Evolutionary conservation across 1,284 basidiomycete genomes (phyloP).

Genomic region (Irpex rosettiformis): DNA sequence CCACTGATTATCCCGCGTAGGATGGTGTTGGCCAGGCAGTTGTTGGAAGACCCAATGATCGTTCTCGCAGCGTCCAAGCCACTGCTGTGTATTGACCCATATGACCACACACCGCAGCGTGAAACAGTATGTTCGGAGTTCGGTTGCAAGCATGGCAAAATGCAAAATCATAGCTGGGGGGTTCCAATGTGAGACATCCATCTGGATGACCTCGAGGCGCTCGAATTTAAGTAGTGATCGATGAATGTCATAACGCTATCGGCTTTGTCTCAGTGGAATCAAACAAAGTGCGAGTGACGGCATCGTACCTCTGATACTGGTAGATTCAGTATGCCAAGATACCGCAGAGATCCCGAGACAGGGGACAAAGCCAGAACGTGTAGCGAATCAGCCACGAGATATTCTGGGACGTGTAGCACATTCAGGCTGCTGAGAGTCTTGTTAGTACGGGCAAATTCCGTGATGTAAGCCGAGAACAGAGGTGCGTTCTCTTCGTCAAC

Average conservation of each 20-base stretch:
- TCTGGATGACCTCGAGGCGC: constrained; percentile 25
- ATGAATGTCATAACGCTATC: constrained; percentile 26
- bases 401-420: constrained; percentile 24
- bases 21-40: constrained; percentile 12
- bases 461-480: constrained; percentile 21
- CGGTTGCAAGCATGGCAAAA: constrained; percentile 25
- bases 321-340: constrained; percentile 28
- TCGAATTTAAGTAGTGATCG: constrained; percentile 24
- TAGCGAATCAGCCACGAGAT: constrained; percentile 19
- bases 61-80: constrained; percentile 22
- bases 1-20: constrained; percentile 22
- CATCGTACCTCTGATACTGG: constrained; percentile 25
- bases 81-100: constrained; percentile 25
- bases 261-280: not conserved
- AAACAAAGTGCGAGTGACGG: not conserved
- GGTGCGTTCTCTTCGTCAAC: constrained; percentile 23
- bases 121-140: constrained; percentile 29
- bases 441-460: constrained; percentile 18
- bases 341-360: constrained; percentile 22
- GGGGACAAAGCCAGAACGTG: constrained; percentile 21
- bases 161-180: constrained; percentile 20
- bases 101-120: constrained; percentile 23
- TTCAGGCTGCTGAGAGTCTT: constrained; percentile 25
- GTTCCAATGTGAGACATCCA: constrained; percentile 28
- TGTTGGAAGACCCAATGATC: constrained; percentile 23